These are phyloP conservation scores for Fusarium guadeloupense DNA, from an alignment of 2,329 filamentous ascomycete species.

Conservation along the genomic window DNA sequence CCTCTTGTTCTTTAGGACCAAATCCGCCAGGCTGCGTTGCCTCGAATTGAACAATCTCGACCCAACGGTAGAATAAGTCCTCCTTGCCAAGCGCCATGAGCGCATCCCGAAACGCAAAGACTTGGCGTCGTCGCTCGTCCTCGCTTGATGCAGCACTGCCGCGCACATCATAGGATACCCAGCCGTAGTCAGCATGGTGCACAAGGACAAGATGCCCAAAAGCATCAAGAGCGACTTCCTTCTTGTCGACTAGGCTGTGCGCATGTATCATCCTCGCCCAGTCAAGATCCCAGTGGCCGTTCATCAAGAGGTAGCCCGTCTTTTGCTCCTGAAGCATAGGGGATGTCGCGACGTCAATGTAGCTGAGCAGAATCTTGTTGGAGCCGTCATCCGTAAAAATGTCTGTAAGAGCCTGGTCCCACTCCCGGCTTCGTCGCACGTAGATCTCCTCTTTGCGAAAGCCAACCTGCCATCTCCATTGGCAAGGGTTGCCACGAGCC, in stretches of 20 bases:
- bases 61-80: constrained; percentile 89
- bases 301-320: constrained; percentile 89
- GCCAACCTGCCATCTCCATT: constrained; percentile 78
- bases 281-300: constrained; percentile 86
- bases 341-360: constrained; percentile 74
- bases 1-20: constrained; percentile 75
- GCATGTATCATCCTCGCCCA: constrained; percentile 83
- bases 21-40: constrained; percentile 82
- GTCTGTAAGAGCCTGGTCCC: constrained; percentile 70
- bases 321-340: constrained; percentile 74
- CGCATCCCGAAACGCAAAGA: constrained; percentile 82
- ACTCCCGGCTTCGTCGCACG: constrained; percentile 78
- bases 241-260: constrained; percentile 73
- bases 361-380: constrained; percentile 66
- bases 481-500: constrained; percentile 67
- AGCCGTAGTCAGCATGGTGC: constrained; percentile 73
- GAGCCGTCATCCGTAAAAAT: constrained; percentile 62
- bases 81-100: constrained; percentile 83
- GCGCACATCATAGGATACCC: constrained; percentile 69
- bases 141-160: constrained; percentile 62
- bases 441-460: constrained; percentile 85
- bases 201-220: constrained; percentile 78
- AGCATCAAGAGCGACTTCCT: constrained; percentile 67
- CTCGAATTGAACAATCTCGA: constrained; percentile 91
- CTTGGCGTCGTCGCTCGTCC: constrained; percentile 74